These are phyloP conservation scores for Mrakia frigida DNA, from an alignment of 768 basidiomycete genomes.

Conservation along the genomic window DNA sequence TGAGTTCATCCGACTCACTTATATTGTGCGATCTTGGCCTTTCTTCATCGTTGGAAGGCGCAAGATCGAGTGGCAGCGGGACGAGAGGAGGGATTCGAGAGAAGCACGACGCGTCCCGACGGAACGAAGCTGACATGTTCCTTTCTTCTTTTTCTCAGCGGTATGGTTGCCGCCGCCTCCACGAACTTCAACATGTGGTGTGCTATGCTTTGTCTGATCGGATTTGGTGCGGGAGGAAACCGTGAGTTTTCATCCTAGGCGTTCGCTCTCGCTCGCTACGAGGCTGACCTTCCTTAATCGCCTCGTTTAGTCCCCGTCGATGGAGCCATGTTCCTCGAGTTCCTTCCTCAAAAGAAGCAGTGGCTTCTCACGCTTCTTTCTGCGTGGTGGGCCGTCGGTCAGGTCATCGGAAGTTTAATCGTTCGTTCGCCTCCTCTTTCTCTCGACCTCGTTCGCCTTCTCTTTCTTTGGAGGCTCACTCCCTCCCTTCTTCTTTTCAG, in stretches of 20 bases:
- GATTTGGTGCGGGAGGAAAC: conserved; percentile 11
- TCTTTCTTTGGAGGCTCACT: too few species aligned
- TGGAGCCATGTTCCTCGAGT: conserved; percentile 21
- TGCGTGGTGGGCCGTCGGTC: conserved; percentile 19
- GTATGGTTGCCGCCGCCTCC: conserved; percentile 2
- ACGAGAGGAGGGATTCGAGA: too few species aligned
- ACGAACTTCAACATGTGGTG: conserved; percentile 12
- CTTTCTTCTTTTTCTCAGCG: background rate
- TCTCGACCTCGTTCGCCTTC: background rate
- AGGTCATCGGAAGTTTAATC: conserved; percentile 13
- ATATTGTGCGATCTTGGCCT: too few species aligned
- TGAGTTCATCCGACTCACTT: too few species aligned
- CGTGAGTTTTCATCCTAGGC: background rate
- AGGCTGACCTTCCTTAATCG: background rate
- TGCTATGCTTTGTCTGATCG: background rate
- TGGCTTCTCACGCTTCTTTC: conserved; percentile 12
- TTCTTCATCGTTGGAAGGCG: too few species aligned
- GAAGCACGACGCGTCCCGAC: background rate
- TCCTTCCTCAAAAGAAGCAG: conserved; percentile 12
- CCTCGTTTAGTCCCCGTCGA: conserved; percentile 4
- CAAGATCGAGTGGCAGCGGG: too few species aligned
- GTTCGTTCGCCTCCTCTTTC: background rate
- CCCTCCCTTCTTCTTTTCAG: background rate
- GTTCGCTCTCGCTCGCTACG: too few species aligned
- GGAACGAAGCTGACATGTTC: background rate